A percentile compares a stretch with the other conserved stretches of the same genome.
These are phyloP conservation scores for Phialophora verrucosa DNA, from an alignment of 2,329 filamentous ascomycete genomes.

Conservation along the genomic window DNA sequence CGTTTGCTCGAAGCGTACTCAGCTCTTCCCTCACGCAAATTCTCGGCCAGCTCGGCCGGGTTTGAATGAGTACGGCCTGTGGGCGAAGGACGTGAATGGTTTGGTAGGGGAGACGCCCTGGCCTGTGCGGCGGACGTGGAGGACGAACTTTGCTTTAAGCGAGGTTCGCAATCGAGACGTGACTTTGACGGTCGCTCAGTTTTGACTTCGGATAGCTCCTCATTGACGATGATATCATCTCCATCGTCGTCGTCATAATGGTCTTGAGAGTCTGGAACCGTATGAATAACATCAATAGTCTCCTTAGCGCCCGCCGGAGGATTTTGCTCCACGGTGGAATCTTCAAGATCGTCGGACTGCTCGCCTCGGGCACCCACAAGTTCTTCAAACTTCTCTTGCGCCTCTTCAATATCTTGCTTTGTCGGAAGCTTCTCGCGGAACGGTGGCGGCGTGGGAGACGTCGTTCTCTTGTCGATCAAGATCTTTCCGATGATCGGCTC, in stretches of 20 bases:
- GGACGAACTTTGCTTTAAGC: not conserved
- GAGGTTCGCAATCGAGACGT: no score
- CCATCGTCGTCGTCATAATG: not conserved
- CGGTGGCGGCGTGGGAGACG: not conserved
- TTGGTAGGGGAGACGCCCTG: not conserved
- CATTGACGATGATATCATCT: not conserved
- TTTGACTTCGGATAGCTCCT: not conserved
- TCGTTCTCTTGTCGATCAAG: conserved; percentile 29
- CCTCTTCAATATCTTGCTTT: conserved; percentile 25
- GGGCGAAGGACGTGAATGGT: not conserved
- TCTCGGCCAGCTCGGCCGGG: not conserved
- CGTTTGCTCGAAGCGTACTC: not conserved
- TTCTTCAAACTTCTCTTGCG: conserved; percentile 16
- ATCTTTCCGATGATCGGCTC: conserved; percentile 36
- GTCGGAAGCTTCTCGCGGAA: not conserved
- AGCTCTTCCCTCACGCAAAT: not conserved
- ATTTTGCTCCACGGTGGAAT: not conserved
- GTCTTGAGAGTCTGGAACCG: not conserved
- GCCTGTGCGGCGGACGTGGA: not conserved
- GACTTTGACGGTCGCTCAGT: not conserved
- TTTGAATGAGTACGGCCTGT: not conserved
- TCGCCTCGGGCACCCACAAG: not conserved
- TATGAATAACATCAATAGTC: not conserved
- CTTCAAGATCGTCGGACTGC: not conserved
- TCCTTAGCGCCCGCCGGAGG: not conserved